A percentile compares a stretch with the other conserved stretches of the same genome.
Conservation (phyloP, 768 basidiomycete species). For the Pholiota molesta region DNA sequence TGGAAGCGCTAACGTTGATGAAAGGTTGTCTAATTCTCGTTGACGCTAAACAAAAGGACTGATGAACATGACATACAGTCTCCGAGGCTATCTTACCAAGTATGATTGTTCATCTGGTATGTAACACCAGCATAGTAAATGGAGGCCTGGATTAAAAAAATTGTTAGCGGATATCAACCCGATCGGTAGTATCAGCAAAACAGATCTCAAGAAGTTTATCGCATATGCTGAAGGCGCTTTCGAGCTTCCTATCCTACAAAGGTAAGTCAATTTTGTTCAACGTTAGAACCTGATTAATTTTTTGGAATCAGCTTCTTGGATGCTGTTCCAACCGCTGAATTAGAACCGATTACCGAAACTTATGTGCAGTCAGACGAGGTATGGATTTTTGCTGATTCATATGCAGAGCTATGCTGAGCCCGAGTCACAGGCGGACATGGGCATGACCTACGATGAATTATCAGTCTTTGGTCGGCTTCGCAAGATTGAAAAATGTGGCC, state of each 20-base stretch:
- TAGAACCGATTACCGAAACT: conserved; percentile 92
- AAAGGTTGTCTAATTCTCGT: conserved; percentile 58
- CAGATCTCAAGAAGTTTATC: conserved; percentile 95
- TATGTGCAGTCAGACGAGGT: conserved; percentile 98
- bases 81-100: conserved; percentile 96
- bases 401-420: conserved; percentile 10
- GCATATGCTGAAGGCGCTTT: conserved; percentile 79
- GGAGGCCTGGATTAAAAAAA: neutral
- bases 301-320: conserved; percentile 73
- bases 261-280: conserved; percentile 46
- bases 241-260: conserved; percentile 79
- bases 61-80: conserved; percentile 43
- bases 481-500: conserved; percentile 97
- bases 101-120: conserved; percentile 93
- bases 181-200: conserved; percentile 97
- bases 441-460: conserved; percentile 98
- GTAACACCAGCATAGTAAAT: conserved; percentile 13
- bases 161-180: conserved; percentile 95
- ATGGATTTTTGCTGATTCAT: conserved; percentile 14
- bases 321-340: conserved; percentile 93
- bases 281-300: neutral
- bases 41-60: neutral
- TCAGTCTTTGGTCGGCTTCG: conserved; percentile 91
- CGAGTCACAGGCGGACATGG: conserved; percentile 85
- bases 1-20: conserved; percentile 98